Base-by-base conservation (phyloP, 2,329 filamentous ascomycete species). In the Monilinia vaccinii-corymbosi region DNA sequence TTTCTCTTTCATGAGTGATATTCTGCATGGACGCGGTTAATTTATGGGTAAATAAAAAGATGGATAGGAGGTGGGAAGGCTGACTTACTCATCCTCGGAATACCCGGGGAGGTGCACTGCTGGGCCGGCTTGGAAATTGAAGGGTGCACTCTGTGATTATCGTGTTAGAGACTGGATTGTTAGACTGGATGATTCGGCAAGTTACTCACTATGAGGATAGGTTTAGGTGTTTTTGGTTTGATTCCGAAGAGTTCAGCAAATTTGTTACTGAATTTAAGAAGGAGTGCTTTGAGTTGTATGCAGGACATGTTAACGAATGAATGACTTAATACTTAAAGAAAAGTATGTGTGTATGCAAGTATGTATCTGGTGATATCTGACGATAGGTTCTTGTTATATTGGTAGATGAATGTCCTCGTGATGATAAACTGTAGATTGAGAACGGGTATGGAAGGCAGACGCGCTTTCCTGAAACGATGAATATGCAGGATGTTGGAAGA, bases 61-160 rank as follows among this genome's bases (percentile, higher is more conserved):
- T 58, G 18, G 4, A 32, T 23, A 25, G 44, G 38, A 44, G 38
- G 1, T 34, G 38, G 46, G 56, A 56, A 51, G 46, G 60, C 34
- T 5, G 36, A 74, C 81, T 71, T 76, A 84, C 81, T 86, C 81
- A 65, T 84, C 80, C 64, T 82, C 76, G 49, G 79, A 79, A 46
- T 84, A 74, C 44, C 82, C 82, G 2, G 81, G 80, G 16, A 85
- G 72, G 47, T 72, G 72, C 45, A 79, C 74, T n/a, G 75, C 72
- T 67, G 82, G 67, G 6, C 68, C 80, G 61, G 77, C 78, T 68
- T 80, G 79, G 67, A 84, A 79, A 69, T 84, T 76, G 71, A 81
- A 85, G 0, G 82, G 82, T 11, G 77, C 77, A 53, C 81, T 84
- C 82, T 84, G 62, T 50, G 14, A n/a, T 16, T n/a, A 47, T 28